Percentiles rank a stretch among this genome's conserved stretches.
Conservation (phyloP, 2,329 filamentous ascomycete genomes). For the Ophiostoma sp. region DNA sequence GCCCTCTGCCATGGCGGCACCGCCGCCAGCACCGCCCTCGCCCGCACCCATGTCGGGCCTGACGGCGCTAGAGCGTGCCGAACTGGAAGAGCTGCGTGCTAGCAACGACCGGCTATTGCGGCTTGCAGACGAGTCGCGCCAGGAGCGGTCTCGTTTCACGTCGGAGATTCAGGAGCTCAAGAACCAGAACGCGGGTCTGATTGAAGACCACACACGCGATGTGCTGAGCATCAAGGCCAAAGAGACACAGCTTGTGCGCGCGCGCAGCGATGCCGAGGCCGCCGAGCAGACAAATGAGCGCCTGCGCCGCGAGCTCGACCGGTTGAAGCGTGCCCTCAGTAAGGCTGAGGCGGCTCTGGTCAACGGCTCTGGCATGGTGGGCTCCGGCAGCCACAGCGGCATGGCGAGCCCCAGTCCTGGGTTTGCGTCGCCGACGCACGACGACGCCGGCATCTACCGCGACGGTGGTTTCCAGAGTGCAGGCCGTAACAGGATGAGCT, state of each 20-base stretch:
- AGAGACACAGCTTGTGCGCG: constrained; percentile 91
- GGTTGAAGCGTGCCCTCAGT: constrained; percentile 80
- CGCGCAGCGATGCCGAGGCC: constrained; percentile 81
- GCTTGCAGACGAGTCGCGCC: constrained; percentile 72
- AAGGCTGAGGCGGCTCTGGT: constrained; percentile 46
- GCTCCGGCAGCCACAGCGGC: constrained; percentile 26
- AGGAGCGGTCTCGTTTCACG: constrained; percentile 73
- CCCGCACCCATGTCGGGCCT: constrained; percentile 61
- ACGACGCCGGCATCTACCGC: constrained; percentile 57
- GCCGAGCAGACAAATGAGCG: constrained; percentile 82
- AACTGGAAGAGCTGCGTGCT: constrained; percentile 79
- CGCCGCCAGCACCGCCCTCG: constrained; percentile 49
- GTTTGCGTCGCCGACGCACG: constrained; percentile 49
- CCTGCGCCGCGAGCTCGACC: constrained; percentile 80
- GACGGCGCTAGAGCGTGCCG: constrained; percentile 76
- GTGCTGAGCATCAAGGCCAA: constrained; percentile 97
- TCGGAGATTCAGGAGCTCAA: constrained; percentile 92
- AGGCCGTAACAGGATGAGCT: constrained; percentile 53
- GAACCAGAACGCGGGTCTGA: constrained; percentile 92
- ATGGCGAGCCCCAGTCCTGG: constrained; percentile 34
- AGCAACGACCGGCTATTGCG: constrained; percentile 74
- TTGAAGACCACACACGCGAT: constrained; percentile 94
- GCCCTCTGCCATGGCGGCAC: constrained; percentile 53
- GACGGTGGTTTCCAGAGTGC: constrained; percentile 41
- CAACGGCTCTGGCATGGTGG: constrained; percentile 10